These are phyloP conservation scores for Rhodotorula sp. DNA, from an alignment of 1,284 basidiomycete species.

Conservation along the genomic window DNA sequence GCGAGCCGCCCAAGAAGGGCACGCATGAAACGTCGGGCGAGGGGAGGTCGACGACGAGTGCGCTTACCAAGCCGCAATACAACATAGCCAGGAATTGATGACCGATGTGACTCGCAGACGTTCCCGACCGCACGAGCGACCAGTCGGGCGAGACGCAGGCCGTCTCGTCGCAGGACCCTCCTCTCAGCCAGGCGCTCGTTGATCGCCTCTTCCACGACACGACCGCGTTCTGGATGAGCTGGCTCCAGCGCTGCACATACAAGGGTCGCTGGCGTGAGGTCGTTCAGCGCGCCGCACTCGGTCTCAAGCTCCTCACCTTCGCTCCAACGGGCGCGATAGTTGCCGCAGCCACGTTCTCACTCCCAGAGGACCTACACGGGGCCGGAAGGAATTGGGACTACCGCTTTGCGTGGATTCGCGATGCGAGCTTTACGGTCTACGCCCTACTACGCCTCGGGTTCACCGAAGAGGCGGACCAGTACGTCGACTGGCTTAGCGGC, in stretches of 20 bases:
- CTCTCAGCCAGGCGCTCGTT: constrained; percentile 15
- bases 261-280: constrained; percentile 90
- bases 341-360: constrained; percentile 87
- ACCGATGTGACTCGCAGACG: background rate
- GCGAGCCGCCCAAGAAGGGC: constrained; percentile 55
- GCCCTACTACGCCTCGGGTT: constrained; percentile 87
- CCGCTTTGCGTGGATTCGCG: constrained; percentile 65
- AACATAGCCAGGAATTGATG: no score
- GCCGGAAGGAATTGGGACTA: constrained; percentile 77
- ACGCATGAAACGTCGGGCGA: constrained; percentile 15
- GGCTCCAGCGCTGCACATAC: constrained; percentile 80
- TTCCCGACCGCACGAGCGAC: constrained; percentile 15
- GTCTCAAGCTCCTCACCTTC: constrained; percentile 78
- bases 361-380: constrained; percentile 80
- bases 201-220: constrained; percentile 60
- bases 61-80: background rate
- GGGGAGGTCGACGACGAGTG: background rate
- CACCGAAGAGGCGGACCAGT: constrained; percentile 82
- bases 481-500: constrained; percentile 62
- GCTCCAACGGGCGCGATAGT: constrained; percentile 84
- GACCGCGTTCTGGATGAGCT: constrained; percentile 78
- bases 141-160: constrained; percentile 10
- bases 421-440: constrained; percentile 87
- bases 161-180: constrained; percentile 21
- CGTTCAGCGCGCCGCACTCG: constrained; percentile 82